Evolutionary conservation across 345 rosid species (phyloP).

Genomic region (Chamaenerion angustifolium): DNA sequence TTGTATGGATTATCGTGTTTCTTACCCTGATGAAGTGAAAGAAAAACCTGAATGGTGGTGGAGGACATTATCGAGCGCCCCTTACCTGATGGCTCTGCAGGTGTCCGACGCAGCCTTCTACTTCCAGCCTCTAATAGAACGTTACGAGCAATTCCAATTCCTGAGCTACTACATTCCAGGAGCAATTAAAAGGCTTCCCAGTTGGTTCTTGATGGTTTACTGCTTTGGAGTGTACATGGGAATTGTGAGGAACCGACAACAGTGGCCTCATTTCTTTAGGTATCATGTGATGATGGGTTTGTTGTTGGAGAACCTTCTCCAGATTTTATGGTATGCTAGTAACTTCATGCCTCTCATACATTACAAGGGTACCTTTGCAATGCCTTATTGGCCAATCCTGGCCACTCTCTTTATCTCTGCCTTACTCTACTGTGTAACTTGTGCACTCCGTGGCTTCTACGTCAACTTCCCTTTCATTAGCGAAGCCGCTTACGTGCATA

Average conservation of each 20-base stretch:
- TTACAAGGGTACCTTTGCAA: constrained; percentile 46
- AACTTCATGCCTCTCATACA: constrained; percentile 72
- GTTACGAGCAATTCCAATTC: constrained; percentile 28
- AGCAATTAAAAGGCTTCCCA: constrained; percentile 52
- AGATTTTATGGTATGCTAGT: constrained; percentile 47
- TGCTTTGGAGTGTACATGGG: constrained; percentile 38
- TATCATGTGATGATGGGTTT: constrained; percentile 89
- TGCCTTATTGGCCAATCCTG: constrained; percentile 56
- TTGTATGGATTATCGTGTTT: too few species aligned
- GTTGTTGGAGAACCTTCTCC: constrained; percentile 57
- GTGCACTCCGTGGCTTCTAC: constrained; percentile 57
- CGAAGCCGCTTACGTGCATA: constrained; percentile 66
- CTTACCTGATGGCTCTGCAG: constrained; percentile 68
- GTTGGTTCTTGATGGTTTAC: constrained; percentile 61
- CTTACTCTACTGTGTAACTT: constrained; percentile 47
- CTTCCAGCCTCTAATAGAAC: constrained; percentile 55
- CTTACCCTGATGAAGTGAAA: background rate
- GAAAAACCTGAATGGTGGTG: constrained; percentile 82
- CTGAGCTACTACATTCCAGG: constrained; percentile 60
- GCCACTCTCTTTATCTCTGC: constrained; percentile 43
- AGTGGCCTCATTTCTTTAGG: constrained; percentile 67
- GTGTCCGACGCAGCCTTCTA: constrained; percentile 54
- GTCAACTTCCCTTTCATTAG: constrained; percentile 45
- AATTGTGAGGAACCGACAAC: constrained; percentile 47
- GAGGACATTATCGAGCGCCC: constrained; percentile 61